phyloP scores from a whole-genome alignment of 164 flowering plant genomes.

The Liquidambar formosana region DNA sequence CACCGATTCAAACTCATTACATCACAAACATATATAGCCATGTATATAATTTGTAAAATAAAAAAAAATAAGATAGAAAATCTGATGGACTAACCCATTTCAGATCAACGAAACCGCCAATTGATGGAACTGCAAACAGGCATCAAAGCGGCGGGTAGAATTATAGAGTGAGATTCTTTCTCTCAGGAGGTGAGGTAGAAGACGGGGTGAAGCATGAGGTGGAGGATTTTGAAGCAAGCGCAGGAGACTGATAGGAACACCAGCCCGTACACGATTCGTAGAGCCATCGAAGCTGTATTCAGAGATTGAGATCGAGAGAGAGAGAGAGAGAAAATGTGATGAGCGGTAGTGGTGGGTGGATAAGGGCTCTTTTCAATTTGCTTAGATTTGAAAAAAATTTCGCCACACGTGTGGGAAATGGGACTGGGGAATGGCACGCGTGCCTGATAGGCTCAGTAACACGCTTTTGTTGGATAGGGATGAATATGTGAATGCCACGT shows the following conservation, averaged over 20 bases:
- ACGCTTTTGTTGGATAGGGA: no score
- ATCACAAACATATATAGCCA: background rate
- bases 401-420: constrained; percentile 1
- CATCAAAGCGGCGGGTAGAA: no score
- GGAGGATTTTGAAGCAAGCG: constrained; percentile 42
- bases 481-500: no score
- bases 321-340: background rate
- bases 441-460: no score
- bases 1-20: background rate
- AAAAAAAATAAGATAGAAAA: no score
- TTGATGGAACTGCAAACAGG: no score
- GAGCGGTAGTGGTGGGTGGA: constrained; percentile 9
- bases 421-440: background rate
- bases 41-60: no score
- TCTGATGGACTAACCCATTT: background rate
- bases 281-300: constrained; percentile 22
- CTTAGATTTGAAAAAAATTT: background rate
- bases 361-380: background rate
- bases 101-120: background rate
- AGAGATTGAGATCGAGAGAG: background rate
- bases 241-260: constrained; percentile 41
- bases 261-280: constrained; percentile 36
- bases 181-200: constrained; percentile 34
- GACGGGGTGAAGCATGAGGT: constrained; percentile 41
- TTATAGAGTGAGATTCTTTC: background rate